Percentiles rank a stretch among this genome's conserved stretches.
Conservation (phyloP, 1,139 yeast genomes). For the Yamadazyma aaseri region DNA sequence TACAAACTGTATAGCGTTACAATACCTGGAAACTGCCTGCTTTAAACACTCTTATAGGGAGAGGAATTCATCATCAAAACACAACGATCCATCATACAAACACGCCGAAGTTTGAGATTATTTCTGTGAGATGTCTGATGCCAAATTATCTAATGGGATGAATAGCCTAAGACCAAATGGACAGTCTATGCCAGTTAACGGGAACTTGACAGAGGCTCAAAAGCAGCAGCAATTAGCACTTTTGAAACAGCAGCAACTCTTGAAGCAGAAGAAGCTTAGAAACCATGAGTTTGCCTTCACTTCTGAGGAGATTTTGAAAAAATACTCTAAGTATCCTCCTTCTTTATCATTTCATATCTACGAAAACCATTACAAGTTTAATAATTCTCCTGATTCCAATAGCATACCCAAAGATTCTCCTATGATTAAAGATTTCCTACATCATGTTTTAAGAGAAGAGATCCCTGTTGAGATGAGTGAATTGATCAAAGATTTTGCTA, state of each 20-base stretch:
- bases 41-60: no score
- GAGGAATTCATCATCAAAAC: no score
- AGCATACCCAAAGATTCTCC: constrained; percentile 80
- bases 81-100: no score
- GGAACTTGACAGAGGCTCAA: constrained; percentile 3
- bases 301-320: constrained; percentile 69
- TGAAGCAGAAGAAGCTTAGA: constrained; percentile 33
- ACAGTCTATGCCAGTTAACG: background rate
- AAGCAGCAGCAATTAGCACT: constrained; percentile 9
- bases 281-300: constrained; percentile 66
- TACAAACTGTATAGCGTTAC: no score
- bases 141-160: no score
- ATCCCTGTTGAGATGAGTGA: constrained; percentile 91
- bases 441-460: constrained; percentile 74
- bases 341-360: constrained; percentile 86
- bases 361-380: constrained; percentile 84
- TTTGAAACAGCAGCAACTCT: constrained; percentile 38
- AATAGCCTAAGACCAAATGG: background rate
- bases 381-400: constrained; percentile 66
- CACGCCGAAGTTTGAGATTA: no score
- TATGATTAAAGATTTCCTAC: constrained; percentile 75
- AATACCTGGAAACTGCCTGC: no score
- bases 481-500: constrained; percentile 80
- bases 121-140: no score
- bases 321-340: constrained; percentile 76